Base-by-base conservation (phyloP, 2,329 filamentous ascomycete species). In the Trichophyton mentagrophytes region DNA sequence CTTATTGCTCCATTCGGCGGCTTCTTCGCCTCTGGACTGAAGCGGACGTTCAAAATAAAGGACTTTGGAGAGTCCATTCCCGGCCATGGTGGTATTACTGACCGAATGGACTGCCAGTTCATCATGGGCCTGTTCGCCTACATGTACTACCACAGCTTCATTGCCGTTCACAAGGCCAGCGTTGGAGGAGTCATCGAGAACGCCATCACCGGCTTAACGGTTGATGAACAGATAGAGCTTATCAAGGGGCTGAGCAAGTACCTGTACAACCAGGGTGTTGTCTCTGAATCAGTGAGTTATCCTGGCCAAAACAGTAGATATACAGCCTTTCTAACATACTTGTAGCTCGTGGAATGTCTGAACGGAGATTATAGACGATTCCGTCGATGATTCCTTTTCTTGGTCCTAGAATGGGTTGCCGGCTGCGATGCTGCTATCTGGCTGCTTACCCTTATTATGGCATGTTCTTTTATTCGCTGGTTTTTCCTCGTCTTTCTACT, bases 41-140 rank as follows among this genome's bases (percentile, higher is more conserved):
- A 99, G 82, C 89, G 93, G 33, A 96, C 92, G 3, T 99, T 99
- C 79, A 97, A 99, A 79, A 95, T 99, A 81, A 99, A 99, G 81
- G 93, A 99, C 77, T 99, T 99, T 77, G 93, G 93, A 67, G 89
- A 99, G 75, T 95, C 90, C 1, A 99, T 99, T 67, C 93, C 93
- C 1, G 93, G 93, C 22, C 93, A 99, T 69, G 93, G 93, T 63
- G 93, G 93, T 67, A 97, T 99, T 78, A 99, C 93, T 15, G 93
- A 99, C 72, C 88, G 93, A 64, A 97, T 99, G 92, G 93, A 99
- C 72, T 99, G 93, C 74, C 93, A 99, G 72, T 99, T 99, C 77
- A 97, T 97, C 78, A 99, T 99, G 93, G 93, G 93, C 7, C 93
- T 96, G 76, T 97, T 99, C 69, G 85, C 92, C 15, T 97, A 90